These are phyloP conservation scores for Alternaria sp. DNA, from an alignment of 2,329 filamentous ascomycete genomes.

Conservation along the genomic window DNA sequence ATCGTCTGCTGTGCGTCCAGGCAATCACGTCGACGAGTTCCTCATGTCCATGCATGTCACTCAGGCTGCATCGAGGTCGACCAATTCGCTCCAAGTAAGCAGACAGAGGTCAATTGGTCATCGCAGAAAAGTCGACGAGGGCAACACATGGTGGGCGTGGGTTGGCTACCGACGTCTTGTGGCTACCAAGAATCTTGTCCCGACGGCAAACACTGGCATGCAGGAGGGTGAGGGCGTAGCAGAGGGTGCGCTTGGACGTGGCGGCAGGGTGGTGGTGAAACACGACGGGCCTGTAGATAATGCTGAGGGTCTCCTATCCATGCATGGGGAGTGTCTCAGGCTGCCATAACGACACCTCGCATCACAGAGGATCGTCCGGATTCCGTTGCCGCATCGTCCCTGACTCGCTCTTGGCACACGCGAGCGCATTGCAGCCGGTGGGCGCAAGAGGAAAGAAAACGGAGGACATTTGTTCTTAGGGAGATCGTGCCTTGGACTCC, in stretches of 20 bases:
- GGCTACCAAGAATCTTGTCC: conserved; percentile 2
- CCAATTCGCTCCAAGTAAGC: conserved; percentile 2
- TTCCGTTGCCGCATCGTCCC: conserved; percentile 23
- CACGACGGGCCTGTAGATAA: conserved; percentile 35
- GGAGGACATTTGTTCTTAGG: conserved; percentile 2
- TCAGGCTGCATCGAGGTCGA: conserved; percentile 1
- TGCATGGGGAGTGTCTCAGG: conserved; percentile 39
- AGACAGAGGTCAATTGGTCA: background rate
- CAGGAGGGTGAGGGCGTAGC: conserved; percentile 6
- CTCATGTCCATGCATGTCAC: background rate
- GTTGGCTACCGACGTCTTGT: conserved; percentile 19
- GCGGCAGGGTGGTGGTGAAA: conserved; percentile 39
- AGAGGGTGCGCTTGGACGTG: conserved; percentile 13
- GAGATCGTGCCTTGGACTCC: background rate
- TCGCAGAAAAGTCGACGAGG: background rate
- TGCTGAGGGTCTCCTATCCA: conserved; percentile 31
- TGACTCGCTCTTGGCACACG: conserved; percentile 29
- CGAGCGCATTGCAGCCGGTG: conserved; percentile 20
- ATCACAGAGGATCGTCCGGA: conserved; percentile 26
- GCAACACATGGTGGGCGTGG: conserved; percentile 21
- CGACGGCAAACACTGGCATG: conserved; percentile 7
- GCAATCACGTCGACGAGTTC: conserved; percentile 1
- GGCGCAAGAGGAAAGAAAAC: background rate
- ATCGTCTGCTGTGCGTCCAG: conserved; percentile 2
- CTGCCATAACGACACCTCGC: conserved; percentile 13